Evolutionary conservation across 106 monocot genomes (phyloP).

Genomic region (Ottelia alismoides): DNA sequence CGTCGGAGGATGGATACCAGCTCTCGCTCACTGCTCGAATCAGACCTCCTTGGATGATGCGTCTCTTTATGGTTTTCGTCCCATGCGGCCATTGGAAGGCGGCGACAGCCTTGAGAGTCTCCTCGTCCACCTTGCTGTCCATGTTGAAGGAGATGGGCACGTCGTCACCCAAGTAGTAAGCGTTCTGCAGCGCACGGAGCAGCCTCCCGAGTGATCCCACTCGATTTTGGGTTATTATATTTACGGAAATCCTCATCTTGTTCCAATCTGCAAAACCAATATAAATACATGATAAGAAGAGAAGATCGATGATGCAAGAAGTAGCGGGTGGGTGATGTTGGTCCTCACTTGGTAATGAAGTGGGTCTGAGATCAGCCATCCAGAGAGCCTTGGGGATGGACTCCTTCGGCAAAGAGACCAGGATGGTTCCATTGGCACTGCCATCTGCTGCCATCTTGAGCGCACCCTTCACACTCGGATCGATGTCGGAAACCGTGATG

Average conservation of each 20-base stretch:
- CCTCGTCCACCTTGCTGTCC: conserved; percentile 87
- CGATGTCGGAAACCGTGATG: conserved; percentile 47
- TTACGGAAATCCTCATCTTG: conserved; percentile 68
- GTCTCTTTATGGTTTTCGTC: conserved; percentile 45
- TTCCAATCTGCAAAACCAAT: conserved; percentile 86
- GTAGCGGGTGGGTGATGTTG: background rate
- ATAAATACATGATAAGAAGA: background rate
- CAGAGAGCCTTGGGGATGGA: conserved; percentile 68
- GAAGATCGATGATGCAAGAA: background rate
- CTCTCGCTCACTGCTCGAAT: conserved; percentile 98
- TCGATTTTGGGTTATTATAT: conserved; percentile 94
- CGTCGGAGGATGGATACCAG: conserved; percentile 83
- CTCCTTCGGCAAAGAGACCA: conserved; percentile 52
- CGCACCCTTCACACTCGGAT: conserved; percentile 61
- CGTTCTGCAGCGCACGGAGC: conserved; percentile 55
- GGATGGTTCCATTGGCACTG: conserved; percentile 27
- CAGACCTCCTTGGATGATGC: conserved; percentile 88
- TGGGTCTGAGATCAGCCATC: conserved; percentile 73
- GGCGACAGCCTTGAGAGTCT: conserved; percentile 57
- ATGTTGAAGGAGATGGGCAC: conserved; percentile 84
- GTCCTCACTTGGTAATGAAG: conserved; percentile 60
- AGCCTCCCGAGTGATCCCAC: conserved; percentile 58
- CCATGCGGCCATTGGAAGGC: conserved; percentile 83
- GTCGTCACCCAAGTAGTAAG: conserved; percentile 79
- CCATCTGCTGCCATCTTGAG: conserved; percentile 67